Evolutionary conservation across 2,329 filamentous ascomycete species (phyloP).

Genomic region (Xylariales sp.): DNA sequence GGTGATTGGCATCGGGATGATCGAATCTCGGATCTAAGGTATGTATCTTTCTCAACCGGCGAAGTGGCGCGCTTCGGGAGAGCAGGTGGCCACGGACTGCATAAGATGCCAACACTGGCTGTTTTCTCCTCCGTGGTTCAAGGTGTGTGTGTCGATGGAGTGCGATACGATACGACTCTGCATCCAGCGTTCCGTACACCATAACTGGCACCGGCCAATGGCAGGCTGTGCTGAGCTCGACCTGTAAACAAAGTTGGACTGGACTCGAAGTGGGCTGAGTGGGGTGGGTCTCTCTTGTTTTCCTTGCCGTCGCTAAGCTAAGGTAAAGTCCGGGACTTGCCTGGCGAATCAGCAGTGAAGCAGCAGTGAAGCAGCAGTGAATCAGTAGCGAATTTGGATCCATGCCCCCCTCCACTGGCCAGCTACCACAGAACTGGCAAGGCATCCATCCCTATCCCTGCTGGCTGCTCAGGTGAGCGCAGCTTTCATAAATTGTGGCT

Average conservation of each 20-base stretch:
- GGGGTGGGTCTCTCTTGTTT: background rate
- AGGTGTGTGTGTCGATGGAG: background rate
- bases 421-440: too few relatives aligned
- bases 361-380: too few relatives aligned
- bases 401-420: too few relatives aligned
- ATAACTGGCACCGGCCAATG: slow-evolving; percentile 5
- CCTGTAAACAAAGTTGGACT: slow-evolving; percentile 9
- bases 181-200: background rate
- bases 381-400: too few relatives aligned
- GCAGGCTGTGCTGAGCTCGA: slow-evolving; percentile 1
- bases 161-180: background rate
- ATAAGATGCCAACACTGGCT: background rate
- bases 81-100: background rate
- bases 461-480: too few relatives aligned
- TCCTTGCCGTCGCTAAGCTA: background rate
- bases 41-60: background rate
- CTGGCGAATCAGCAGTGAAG: slow-evolving; percentile 2
- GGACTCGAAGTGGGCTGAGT: slow-evolving; percentile 1
- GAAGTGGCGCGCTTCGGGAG: background rate
- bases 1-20: background rate
- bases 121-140: too few relatives aligned
- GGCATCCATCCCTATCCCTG: too few relatives aligned
- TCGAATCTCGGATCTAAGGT: background rate
- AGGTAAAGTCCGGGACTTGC: background rate
- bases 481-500: too few relatives aligned